phyloP scores from a whole-genome alignment of 139 green algal genomes.

The Mychonastes homosphaera region DNA sequence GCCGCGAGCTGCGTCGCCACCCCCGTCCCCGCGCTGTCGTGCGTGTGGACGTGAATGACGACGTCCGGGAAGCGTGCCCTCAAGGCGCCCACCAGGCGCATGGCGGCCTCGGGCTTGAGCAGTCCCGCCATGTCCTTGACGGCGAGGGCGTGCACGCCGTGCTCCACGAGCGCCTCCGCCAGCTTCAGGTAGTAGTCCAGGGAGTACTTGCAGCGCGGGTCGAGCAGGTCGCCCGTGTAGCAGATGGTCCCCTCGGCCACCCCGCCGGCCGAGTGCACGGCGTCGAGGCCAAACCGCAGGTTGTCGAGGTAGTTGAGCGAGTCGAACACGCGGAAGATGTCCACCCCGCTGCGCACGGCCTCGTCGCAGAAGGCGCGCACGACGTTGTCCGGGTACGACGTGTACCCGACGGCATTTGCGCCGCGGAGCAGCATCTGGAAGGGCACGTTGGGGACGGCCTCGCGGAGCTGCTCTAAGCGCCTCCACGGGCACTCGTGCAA shows the following conservation, averaged over 20 bases:
- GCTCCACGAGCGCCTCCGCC: constrained; percentile 67
- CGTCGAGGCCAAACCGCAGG: constrained; percentile 82
- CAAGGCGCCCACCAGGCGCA: constrained; percentile 66
- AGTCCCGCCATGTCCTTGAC: constrained; percentile 84
- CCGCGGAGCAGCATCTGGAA: constrained; percentile 93
- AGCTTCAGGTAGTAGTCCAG: constrained; percentile 89
- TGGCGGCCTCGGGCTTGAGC: constrained; percentile 73
- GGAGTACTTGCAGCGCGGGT: constrained; percentile 62
- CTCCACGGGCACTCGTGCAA: constrained; percentile 86
- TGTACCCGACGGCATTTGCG: constrained; percentile 87
- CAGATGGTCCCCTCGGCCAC: constrained; percentile 82
- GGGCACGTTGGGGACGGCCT: constrained; percentile 80
- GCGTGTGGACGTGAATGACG: constrained; percentile 83
- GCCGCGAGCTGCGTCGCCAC: constrained; percentile 32
- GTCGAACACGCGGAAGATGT: constrained; percentile 89
- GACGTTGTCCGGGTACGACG: constrained; percentile 80
- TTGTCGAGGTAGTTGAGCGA: constrained; percentile 79
- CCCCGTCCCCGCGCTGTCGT: constrained; percentile 67
- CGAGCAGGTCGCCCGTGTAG: constrained; percentile 80
- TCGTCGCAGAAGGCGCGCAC: constrained; percentile 66
- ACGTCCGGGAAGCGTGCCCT: constrained; percentile 62
- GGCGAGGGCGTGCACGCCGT: constrained; percentile 71
- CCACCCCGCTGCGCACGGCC: constrained; percentile 51
- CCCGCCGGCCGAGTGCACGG: constrained; percentile 54
- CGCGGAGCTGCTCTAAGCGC: constrained; percentile 73